Conservation (phyloP, 495 filamentous ascomycete species). For the Platismatia glauca region DNA sequence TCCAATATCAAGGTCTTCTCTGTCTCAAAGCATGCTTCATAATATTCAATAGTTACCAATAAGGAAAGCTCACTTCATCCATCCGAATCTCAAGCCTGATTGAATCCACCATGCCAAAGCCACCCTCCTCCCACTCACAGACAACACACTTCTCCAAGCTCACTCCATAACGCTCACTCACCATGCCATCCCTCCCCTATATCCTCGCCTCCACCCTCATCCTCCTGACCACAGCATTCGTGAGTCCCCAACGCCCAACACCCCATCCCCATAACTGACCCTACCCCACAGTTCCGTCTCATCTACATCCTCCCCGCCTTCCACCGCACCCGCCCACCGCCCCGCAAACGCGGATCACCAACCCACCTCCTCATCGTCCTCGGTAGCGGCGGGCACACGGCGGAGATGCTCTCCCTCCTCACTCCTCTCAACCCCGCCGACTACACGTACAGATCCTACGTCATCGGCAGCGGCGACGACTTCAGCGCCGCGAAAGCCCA, state of each 20-base stretch:
- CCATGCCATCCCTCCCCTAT: constrained; percentile 6
- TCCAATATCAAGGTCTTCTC: not conserved
- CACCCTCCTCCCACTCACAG: not conserved
- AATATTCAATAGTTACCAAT: not conserved
- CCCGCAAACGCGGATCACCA: constrained; percentile 27
- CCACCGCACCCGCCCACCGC: constrained; percentile 22
- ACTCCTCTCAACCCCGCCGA: constrained; percentile 39
- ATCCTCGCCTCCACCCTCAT: constrained; percentile 9
- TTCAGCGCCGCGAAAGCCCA: constrained; percentile 58
- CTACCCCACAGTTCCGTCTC: constrained; percentile 38
- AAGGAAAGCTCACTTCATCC: not conserved
- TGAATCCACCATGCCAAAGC: not conserved
- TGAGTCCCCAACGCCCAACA: not conserved
- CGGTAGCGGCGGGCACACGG: constrained; percentile 88
- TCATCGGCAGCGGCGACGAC: constrained; percentile 66
- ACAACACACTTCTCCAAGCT: not conserved
- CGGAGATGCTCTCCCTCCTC: constrained; percentile 84
- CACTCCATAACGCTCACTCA: not conserved
- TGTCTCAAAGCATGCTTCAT: not conserved
- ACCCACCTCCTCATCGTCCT: constrained; percentile 74
- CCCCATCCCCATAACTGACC: constrained; percentile 4
- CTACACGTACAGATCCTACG: constrained; percentile 68
- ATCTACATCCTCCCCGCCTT: constrained; percentile 39
- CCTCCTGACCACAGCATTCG: constrained; percentile 9
- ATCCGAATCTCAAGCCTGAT: not conserved